Percentiles rank a stretch among this genome's conserved stretches.
Conservation (phyloP, 2,329 filamentous ascomycete species). For the Plenodomus biglobosus region DNA sequence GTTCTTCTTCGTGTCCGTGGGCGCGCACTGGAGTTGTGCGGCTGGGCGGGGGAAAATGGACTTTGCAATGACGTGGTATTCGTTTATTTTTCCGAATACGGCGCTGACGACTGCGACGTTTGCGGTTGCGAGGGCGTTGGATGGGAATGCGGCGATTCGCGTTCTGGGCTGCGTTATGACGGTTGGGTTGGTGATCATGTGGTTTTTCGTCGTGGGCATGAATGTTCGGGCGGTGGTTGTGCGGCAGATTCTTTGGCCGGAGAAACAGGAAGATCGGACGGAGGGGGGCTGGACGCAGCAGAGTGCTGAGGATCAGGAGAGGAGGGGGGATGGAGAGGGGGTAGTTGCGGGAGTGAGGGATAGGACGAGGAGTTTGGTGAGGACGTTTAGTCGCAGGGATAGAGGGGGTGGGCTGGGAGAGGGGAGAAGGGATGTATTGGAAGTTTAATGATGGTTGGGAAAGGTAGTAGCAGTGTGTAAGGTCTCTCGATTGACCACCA, state of each 20-base stretch:
- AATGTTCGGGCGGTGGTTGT: slow-evolving; percentile 70
- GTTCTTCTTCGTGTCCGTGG: slow-evolving; percentile 81
- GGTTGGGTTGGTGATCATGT: slow-evolving; percentile 65
- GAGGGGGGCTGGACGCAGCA: slow-evolving; percentile 59
- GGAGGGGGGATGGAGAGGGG: slow-evolving; percentile 17
- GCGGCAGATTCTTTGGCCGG: slow-evolving; percentile 74
- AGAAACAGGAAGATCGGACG: slow-evolving; percentile 66
- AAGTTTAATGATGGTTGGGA: too few relatives aligned
- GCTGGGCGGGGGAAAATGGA: slow-evolving; percentile 62
- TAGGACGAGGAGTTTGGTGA: slow-evolving; percentile 23
- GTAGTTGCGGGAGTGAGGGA: slow-evolving; percentile 20
- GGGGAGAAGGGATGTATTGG: neutral
- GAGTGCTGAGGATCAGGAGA: slow-evolving; percentile 32
- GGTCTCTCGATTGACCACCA: too few relatives aligned
- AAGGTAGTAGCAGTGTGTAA: too few relatives aligned
- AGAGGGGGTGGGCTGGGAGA: slow-evolving; percentile 2
- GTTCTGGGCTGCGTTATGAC: slow-evolving; percentile 70
- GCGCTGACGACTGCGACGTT: slow-evolving; percentile 73
- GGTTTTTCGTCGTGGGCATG: slow-evolving; percentile 66
- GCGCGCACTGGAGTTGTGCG: slow-evolving; percentile 70
- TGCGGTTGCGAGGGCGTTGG: slow-evolving; percentile 62
- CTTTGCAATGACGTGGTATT: slow-evolving; percentile 86
- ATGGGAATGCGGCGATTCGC: slow-evolving; percentile 55
- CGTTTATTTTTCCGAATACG: slow-evolving; percentile 80
- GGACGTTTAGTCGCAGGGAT: slow-evolving; percentile 25